Evolutionary conservation across 225 moss, liverwort and hornwort genomes (phyloP), one percentile per base, ranked within the genome.

Genomic region (Neckera pumila): DNA sequence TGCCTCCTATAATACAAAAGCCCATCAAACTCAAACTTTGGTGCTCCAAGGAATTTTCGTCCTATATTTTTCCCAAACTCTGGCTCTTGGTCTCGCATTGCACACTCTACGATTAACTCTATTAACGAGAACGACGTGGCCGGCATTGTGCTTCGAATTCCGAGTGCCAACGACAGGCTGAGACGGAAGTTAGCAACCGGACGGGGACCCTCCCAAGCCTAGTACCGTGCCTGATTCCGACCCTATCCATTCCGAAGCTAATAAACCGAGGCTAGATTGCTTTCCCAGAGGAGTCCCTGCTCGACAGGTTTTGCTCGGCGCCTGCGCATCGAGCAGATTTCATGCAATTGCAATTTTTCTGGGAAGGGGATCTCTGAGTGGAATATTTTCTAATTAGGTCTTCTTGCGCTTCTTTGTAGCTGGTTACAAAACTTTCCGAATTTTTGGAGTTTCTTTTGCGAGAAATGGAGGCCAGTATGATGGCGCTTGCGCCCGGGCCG

Each of bases 221-320:
- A 21, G 3, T 0, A 10, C 38, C 63, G 33, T 38, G 0, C 73
- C 91, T 81, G 19, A 1, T 2, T 1, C 85, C 92, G 62, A 80
- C 0, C 92, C 92, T 92, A 92, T 92, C 92, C 91, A 83, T 57
- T 86, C 87, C 85, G 83, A 90, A 69, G 84, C 84, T 73, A n/a
- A 20, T 14, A 3, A 23, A 1, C 87, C 91, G 61, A 87, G 73
- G 70, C 91, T 86, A 53, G 31, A 79, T 28, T 30, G 28, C 58
- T 58, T 23, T n/a, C 58, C 6, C 8, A 28, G 57, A 10, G 28
- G 43, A 77, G 17, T 17, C 45, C 83, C 56, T 53, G 21, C 42
- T 38, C 27, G 26, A 40, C 47, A 66, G 54, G 66, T 42, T 49
- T 19, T n/a, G 65, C 36, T 82, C 36, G n/a, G 65, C 33, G 64